phyloP scores from a whole-genome alignment of 2,329 filamentous ascomycete genomes.

The Fusarium bulbicola region DNA sequence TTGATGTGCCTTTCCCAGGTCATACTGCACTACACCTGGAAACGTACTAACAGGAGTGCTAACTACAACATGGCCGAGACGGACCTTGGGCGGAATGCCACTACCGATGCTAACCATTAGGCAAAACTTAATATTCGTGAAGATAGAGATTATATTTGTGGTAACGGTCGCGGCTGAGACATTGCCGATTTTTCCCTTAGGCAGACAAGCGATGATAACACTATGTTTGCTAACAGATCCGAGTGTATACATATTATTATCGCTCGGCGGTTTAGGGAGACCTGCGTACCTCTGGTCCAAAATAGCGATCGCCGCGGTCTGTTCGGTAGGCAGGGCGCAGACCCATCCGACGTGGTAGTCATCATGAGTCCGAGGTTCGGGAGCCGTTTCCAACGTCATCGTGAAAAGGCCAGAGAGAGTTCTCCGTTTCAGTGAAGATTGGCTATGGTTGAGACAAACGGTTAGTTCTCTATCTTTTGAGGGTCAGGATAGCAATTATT shows the following conservation, averaged over 20 bases:
- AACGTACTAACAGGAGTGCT: neutral
- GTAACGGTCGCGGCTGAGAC: neutral
- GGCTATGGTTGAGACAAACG: neutral
- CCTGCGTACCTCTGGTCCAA: fast-evolving
- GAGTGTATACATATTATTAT: fast-evolving
- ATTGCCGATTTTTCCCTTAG: neutral
- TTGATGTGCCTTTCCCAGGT: neutral
- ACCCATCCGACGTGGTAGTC: no score
- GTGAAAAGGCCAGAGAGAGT: no score
- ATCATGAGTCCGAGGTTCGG: no score
- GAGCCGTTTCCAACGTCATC: no score
- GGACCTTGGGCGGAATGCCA: neutral
- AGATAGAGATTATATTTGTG: fast-evolving
- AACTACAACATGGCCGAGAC: neutral
- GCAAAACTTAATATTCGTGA: neutral
- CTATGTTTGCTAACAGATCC: neutral
- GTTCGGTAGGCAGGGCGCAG: neutral
- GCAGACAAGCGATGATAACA: neutral
- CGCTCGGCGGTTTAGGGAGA: fast-evolving
- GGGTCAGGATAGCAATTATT: neutral
- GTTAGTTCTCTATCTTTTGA: neutral
- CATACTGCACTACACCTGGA: neutral
- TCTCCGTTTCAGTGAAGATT: neutral
- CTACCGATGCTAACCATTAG: fast-evolving
- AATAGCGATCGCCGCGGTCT: neutral